Evolutionary conservation across 2,329 filamentous ascomycete species (phyloP).

Genomic region (Hypoxylon sp.): DNA sequence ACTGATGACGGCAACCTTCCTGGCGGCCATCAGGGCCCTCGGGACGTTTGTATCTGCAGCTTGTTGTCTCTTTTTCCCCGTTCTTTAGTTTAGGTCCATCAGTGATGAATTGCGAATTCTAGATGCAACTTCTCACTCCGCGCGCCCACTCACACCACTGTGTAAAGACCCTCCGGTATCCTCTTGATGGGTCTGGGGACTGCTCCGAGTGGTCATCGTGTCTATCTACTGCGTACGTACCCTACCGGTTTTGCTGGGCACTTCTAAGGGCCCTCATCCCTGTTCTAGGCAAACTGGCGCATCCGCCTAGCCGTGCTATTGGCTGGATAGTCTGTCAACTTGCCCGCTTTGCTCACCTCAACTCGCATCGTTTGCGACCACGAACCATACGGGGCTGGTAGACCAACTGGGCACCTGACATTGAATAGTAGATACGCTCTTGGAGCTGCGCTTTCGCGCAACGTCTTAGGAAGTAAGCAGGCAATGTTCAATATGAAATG

Average conservation of each 20-base stretch:
- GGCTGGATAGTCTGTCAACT: conserved; percentile 51
- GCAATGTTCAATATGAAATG: conserved; percentile 32
- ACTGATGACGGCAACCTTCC: conserved; percentile 20
- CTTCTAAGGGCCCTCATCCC: conserved; percentile 48
- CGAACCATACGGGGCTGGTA: conserved; percentile 39
- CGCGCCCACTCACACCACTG: conserved; percentile 41
- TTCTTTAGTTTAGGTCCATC: conserved; percentile 21
- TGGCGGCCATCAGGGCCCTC: conserved; percentile 40
- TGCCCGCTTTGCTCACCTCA: conserved; percentile 53
- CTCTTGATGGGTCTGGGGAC: conserved; percentile 42
- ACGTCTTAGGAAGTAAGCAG: conserved; percentile 10
- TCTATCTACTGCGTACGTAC: conserved; percentile 48
- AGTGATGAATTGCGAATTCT: conserved; percentile 39
- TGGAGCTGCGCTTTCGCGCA: conserved; percentile 33
- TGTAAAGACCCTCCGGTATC: conserved; percentile 42
- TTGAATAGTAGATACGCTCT: conserved; percentile 15
- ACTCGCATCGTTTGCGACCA: conserved; percentile 53
- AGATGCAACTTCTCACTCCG: conserved; percentile 40
- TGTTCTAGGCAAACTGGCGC: conserved; percentile 53
- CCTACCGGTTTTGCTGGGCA: conserved; percentile 48
- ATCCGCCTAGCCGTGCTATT: conserved; percentile 47
- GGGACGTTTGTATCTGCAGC: conserved; percentile 23
- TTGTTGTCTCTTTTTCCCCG: conserved; percentile 20
- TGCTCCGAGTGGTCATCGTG: conserved; percentile 45
- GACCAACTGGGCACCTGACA: conserved; percentile 48